Evolutionary conservation across 1,284 basidiomycete species (phyloP), one percentile per base, ranked within the genome.

Genomic region (Neonothopanus nambi): DNA sequence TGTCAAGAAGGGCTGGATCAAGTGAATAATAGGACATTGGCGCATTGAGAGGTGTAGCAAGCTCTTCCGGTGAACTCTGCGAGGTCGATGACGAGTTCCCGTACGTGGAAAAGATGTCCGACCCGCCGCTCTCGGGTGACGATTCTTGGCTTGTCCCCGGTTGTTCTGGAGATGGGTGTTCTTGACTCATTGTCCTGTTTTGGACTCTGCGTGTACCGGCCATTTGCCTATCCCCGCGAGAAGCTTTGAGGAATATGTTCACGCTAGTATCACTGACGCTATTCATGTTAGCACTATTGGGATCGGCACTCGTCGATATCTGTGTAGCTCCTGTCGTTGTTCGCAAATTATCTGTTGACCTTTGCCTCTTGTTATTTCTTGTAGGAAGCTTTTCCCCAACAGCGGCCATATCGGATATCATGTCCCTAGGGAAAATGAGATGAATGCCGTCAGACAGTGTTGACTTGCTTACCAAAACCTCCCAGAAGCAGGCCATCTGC

Each of bases 401-500:
- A 38, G 21, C 46, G 20, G 72, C 69, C 26, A 75, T 58, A 46
- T 70, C 70, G 2, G 56, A 61, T 20, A 75, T 54, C 13, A 73
- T 63, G 51, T 74, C 71, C 58, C 73, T 74, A 39, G 12, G 43
- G 5, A 40, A 28, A 37, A n/a, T 18, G 4, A 23, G 30, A 18
- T 4, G 8, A 30, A 45, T 6, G 18, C 7, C n/a, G 21, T 17
- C n/a, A 1, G 21, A 8, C 1, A 26, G 37, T 6, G 49, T 26
- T 13, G 57, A 6, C 13, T 9, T 1, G 18, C 64, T 52, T 57
- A 76, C 75, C 68, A 68, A 52, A 69, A 67, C 40, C 76, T 61
- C n/a, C 76, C 77, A 24, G 75, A 71, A 17, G 68, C 63, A 52
- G 69, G 69, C 72, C 75, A 78, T 52, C 71, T 72, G 15, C n/a